These are phyloP conservation scores for Pythium biforme DNA, from an alignment of 352 stramenopile genomes.

Conservation along the genomic window DNA sequence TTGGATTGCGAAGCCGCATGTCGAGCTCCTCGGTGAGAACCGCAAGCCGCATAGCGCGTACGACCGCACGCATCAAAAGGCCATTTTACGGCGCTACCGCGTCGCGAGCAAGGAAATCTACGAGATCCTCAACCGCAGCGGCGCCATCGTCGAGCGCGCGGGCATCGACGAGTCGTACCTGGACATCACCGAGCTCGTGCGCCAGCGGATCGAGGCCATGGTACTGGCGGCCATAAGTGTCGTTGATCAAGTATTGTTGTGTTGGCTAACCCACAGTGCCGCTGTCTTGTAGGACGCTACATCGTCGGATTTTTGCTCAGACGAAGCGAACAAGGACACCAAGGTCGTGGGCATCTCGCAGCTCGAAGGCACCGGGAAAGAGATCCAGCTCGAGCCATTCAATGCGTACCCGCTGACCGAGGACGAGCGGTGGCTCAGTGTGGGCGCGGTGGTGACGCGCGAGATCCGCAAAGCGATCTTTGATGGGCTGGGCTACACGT, in stretches of 20 bases:
- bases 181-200: slow-evolving; percentile 69
- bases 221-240: slow-evolving; percentile 16
- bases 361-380: slow-evolving; percentile 35
- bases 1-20: slow-evolving; percentile 53
- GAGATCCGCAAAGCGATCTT: slow-evolving; percentile 74
- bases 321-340: slow-evolving; percentile 54
- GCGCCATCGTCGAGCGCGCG: slow-evolving; percentile 64
- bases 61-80: slow-evolving; percentile 79
- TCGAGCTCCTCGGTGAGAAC: slow-evolving; percentile 81
- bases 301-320: slow-evolving; percentile 64
- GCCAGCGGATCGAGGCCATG: slow-evolving; percentile 47
- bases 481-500: slow-evolving; percentile 68
- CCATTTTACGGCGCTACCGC: slow-evolving; percentile 75
- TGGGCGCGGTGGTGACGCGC: slow-evolving; percentile 59
- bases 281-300: slow-evolving; percentile 31
- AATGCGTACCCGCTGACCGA: slow-evolving; percentile 60
- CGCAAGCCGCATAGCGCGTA: slow-evolving; percentile 55
- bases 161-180: slow-evolving; percentile 85
- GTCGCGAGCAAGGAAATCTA: slow-evolving; percentile 81
- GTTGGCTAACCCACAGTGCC: neutral
- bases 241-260: too few relatives aligned
- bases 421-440: slow-evolving; percentile 61
- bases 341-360: slow-evolving; percentile 67
- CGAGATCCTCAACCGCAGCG: slow-evolving; percentile 47
- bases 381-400: slow-evolving; percentile 26